Percentiles rank a stretch among this genome's conserved stretches.
Conservation (phyloP, 2,329 filamentous ascomycete genomes). For the Ceratocystis cubensis region DNA sequence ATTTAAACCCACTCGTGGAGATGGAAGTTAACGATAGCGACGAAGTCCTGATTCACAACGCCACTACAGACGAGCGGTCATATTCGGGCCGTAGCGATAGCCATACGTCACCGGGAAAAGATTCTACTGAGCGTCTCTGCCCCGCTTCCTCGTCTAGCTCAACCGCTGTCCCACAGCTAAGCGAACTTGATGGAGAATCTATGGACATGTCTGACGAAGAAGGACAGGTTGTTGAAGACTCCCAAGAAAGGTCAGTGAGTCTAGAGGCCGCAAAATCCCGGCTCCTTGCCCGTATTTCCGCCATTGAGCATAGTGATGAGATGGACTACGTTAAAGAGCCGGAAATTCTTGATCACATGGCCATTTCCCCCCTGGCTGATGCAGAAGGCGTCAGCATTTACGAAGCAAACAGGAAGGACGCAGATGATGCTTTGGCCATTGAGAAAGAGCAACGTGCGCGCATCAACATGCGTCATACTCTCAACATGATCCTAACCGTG, state of each 20-base stretch:
- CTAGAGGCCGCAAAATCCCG: slow-evolving; percentile 38
- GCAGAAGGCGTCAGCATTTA: slow-evolving; percentile 26
- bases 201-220: slow-evolving; percentile 37
- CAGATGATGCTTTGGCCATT: slow-evolving; percentile 24
- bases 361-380: slow-evolving; percentile 12
- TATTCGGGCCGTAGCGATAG: not conserved
- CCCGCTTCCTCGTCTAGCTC: not conserved
- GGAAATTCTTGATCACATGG: slow-evolving; percentile 24
- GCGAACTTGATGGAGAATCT: slow-evolving; percentile 25
- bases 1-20: slow-evolving; percentile 22
- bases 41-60: slow-evolving; percentile 16
- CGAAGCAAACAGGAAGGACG: slow-evolving; percentile 20
- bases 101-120: not conserved
- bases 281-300: slow-evolving; percentile 36
- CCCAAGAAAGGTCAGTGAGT: slow-evolving; percentile 24
- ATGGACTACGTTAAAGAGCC: slow-evolving; percentile 26
- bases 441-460: slow-evolving; percentile 29
- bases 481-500: slow-evolving; percentile 86
- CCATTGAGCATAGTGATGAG: slow-evolving; percentile 8
- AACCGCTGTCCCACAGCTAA: not conserved
- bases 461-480: slow-evolving; percentile 51
- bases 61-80: not conserved
- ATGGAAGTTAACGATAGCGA: slow-evolving; percentile 27
- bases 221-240: slow-evolving; percentile 26
- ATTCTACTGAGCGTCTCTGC: not conserved